Base-by-base conservation (phyloP, 345 rosid species). In the Viola odorata region DNA sequence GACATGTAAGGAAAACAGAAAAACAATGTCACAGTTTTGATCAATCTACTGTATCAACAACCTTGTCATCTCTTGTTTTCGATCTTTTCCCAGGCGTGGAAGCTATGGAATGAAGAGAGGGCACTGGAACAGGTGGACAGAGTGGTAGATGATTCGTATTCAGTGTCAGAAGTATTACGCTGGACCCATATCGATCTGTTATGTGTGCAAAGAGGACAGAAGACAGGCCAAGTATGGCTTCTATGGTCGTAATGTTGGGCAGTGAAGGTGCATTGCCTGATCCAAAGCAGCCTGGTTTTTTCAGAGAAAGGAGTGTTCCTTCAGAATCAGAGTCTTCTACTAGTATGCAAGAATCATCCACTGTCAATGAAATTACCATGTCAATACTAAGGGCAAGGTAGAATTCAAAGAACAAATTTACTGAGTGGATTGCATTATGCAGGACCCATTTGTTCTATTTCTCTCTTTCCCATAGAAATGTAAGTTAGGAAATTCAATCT, bases 21-120 rank as follows among this genome's bases (percentile, higher is more conserved):
- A 47, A 47, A 23, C 32, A 23, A 23, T 23, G 32, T 23, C 32
- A 6, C 50, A 10, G 13, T 4, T 47, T 4, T n/a, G 8, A 47
- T 4, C 50, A 23, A 7, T 47, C 12, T 47, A 9, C 13, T 6
- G 8, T 47, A 47, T 47, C 12, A 6, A 10, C 8, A 47, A 47
- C 10, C 12, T 10, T 47, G 50, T 10, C 11, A 47, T 23, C 32
- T 23, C 1, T 10, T 51, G 54, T 51, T 2, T 51, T 51, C 54
- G 7, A 7, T n/a, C 7, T 32, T 53, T 53, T 32, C 12, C 10
- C 54, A 77, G 82, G 82, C 76, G 23, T 63, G 66, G 66, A 53
- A 1, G 7, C 45, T 41, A 2, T 53, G 50, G 41, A 12, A 12
- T 7, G 32, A 52, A n/a, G 58, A 13, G 13, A 8, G 15, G 23